Conservation (phyloP, 148 eudicot species). For the Pharnaceum exiguum region DNA sequence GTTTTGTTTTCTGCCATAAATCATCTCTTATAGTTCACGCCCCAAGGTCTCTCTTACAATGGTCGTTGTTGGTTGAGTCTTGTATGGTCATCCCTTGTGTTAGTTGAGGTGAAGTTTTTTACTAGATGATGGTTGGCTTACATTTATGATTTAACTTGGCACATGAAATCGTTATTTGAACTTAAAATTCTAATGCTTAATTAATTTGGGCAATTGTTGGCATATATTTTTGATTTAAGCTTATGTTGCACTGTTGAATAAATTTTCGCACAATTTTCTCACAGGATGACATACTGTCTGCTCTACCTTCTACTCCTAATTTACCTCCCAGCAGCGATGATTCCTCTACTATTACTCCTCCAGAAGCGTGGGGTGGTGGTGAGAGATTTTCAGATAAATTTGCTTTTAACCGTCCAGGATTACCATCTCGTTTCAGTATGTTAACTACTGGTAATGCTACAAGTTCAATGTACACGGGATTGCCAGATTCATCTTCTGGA, state of each 20-base stretch:
- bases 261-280: constrained; percentile 2
- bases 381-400: constrained; percentile 67
- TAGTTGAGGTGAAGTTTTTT: too few relatives aligned
- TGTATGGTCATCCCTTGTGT: too few relatives aligned
- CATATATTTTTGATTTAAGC: too few relatives aligned
- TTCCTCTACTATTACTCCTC: constrained; percentile 75
- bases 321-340: constrained; percentile 48
- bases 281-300: constrained; percentile 62
- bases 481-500: constrained; percentile 50
- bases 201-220: too few relatives aligned
- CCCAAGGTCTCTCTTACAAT: too few relatives aligned
- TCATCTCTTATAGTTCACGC: too few relatives aligned
- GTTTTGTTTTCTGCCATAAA: too few relatives aligned
- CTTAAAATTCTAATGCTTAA: too few relatives aligned
- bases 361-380: constrained; percentile 97
- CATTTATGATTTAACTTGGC: too few relatives aligned
- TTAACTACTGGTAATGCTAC: constrained; percentile 45
- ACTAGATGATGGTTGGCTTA: too few relatives aligned
- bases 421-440: constrained; percentile 60
- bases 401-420: constrained; percentile 38
- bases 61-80: too few relatives aligned
- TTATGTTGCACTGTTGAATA: background rate
- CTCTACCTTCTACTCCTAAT: constrained; percentile 41
- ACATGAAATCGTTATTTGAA: too few relatives aligned
- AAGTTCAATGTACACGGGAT: constrained; percentile 45